Evolutionary conservation across 768 basidiomycete species (phyloP).

Genomic region (Termitomyces titanicus): DNA sequence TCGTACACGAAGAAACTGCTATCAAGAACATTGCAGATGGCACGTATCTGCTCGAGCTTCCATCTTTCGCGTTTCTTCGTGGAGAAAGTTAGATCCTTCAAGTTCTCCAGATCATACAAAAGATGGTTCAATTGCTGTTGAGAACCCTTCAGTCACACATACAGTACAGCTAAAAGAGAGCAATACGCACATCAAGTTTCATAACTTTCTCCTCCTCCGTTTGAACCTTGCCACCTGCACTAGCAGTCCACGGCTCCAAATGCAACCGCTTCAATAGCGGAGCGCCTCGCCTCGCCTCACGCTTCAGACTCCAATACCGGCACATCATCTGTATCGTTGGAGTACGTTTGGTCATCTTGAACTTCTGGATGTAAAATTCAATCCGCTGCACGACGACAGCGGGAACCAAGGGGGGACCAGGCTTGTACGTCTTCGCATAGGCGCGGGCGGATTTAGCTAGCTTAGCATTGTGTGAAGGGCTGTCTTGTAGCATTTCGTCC

Average conservation of each 20-base stretch:
- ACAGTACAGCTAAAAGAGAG: not conserved
- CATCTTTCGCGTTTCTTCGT: constrained; percentile 76
- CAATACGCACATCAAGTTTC: constrained; percentile 69
- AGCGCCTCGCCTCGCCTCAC: constrained; percentile 90
- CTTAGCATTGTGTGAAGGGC: constrained; percentile 35
- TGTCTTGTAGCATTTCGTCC: constrained; percentile 42
- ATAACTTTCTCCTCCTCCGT: constrained; percentile 80
- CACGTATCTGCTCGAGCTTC: constrained; percentile 68
- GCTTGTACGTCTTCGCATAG: constrained; percentile 88
- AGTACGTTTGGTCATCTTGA: constrained; percentile 68
- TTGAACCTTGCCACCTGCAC: constrained; percentile 54
- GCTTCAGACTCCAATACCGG: constrained; percentile 96
- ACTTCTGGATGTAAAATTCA: constrained; percentile 63
- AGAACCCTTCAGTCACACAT: not conserved
- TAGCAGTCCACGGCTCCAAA: constrained; percentile 96
- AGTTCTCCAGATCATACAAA: constrained; percentile 70
- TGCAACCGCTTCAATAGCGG: constrained; percentile 91
- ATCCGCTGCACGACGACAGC: constrained; percentile 79
- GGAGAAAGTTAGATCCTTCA: constrained; percentile 63
- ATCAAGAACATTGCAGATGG: constrained; percentile 64
- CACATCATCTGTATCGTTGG: constrained; percentile 78
- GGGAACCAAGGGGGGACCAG: constrained; percentile 91
- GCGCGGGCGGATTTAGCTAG: constrained; percentile 81
- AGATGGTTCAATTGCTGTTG: constrained; percentile 55
- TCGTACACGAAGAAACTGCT: constrained; percentile 66